Evolutionary conservation across 441 rosid genomes (phyloP), one percentile per base, ranked within the genome.

Genomic region (Macaranga tanarius): DNA sequence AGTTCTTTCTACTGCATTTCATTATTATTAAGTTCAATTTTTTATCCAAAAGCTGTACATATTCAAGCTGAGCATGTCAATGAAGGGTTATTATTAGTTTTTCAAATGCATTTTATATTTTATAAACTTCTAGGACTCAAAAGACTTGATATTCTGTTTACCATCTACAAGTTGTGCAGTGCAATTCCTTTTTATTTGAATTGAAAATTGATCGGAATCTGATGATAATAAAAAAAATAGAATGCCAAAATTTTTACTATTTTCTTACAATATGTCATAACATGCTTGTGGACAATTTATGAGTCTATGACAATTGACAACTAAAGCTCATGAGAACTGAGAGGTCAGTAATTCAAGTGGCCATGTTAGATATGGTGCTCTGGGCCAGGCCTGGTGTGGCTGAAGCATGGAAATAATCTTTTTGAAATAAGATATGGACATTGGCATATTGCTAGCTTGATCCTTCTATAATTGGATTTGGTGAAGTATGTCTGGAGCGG

Each of bases 1-100:
- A 5, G 22, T 16, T 66, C 70, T 76, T 65, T 20, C 1, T 9
- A n/a, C 59, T 67, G 10, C 56, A 8, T 62, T 48, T 65, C 25
- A 10, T 62, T 2, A 2, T 10, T 63, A 25, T n/a, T 55, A 34
- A 6, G 19, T 26, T 70, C 19, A 9, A 10, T 42, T 44, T 26
- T 0, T 19, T 12, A 59, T 67, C 38, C 38, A 34, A 5, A 34
- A 34, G 38, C 38, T 34, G 38, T 34, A 34, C 38, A 34, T 34
- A 34, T 34, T 34, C 38, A 34, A 34, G 38, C n/a, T n/a, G n/a
- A n/a, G n/a, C n/a, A n/a, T n/a, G n/a, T n/a, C n/a, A n/a, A n/a
- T n/a, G n/a, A n/a, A 34, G 38, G 38, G 7, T 34, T 34, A 34
- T 34, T 0, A 34, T 34, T 34, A 5, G 38, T 3, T 5, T 7